These are phyloP conservation scores for Russula compacta DNA, from an alignment of 768 basidiomycete species.

Conservation along the genomic window DNA sequence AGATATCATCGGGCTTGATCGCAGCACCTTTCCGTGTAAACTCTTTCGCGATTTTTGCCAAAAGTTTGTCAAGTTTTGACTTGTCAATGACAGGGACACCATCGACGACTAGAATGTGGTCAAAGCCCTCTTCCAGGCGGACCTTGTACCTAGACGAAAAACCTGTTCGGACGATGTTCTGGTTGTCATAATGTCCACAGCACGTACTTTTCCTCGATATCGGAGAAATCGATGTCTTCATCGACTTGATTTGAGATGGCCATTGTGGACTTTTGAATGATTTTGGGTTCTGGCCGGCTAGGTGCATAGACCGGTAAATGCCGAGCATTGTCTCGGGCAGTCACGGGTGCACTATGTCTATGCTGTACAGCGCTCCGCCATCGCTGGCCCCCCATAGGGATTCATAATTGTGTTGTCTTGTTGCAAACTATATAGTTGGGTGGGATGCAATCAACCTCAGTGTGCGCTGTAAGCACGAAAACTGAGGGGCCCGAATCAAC, in stretches of 20 bases:
- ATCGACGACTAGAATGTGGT: constrained; percentile 88
- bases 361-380: too few species aligned
- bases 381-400: too few species aligned
- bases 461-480: too few species aligned
- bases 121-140: constrained; percentile 76
- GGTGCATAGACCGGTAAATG: too few species aligned
- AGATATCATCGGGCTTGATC: constrained; percentile 69
- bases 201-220: constrained; percentile 20
- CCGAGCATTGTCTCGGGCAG: too few species aligned
- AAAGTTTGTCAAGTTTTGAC: constrained; percentile 71
- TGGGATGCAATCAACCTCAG: too few species aligned
- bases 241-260: constrained; percentile 5
- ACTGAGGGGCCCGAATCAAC: too few species aligned
- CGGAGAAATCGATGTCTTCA: constrained; percentile 18
- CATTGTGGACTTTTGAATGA: not conserved
- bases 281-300: not conserved
- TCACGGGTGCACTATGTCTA: too few species aligned
- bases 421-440: too few species aligned
- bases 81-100: constrained; percentile 86
- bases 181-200: not conserved
- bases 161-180: not conserved
- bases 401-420: too few species aligned
- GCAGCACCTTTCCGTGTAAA: constrained; percentile 74
- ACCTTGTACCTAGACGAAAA: constrained; percentile 61
- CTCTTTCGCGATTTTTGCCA: constrained; percentile 74